Conservation (phyloP, 2,329 filamentous ascomycete species). For the Colletotrichum chrysophilum region DNA sequence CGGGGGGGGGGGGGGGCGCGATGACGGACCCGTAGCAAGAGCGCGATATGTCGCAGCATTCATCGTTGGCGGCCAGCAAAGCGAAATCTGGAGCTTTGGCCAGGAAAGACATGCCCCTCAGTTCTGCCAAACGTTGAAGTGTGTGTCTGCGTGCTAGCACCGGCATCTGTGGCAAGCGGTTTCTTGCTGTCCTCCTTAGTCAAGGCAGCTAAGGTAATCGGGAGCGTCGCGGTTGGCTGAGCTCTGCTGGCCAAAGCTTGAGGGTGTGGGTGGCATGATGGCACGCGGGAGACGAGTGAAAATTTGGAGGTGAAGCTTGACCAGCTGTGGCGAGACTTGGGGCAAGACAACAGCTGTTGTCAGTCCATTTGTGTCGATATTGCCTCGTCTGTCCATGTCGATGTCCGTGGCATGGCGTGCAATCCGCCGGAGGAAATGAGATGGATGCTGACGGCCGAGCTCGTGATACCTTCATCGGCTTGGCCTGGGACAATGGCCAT, state of each 20-base stretch:
- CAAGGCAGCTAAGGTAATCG: constrained; percentile 4
- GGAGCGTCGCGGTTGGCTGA: constrained; percentile 15
- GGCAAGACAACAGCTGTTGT: constrained; percentile 18
- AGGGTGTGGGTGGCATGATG: constrained; percentile 16
- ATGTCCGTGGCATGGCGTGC: neutral
- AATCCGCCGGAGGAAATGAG: neutral
- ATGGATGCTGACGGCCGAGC: neutral
- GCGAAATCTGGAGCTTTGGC: neutral
- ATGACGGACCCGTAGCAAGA: neutral
- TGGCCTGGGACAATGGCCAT: neutral
- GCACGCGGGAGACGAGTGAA: neutral
- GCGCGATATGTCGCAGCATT: neutral
- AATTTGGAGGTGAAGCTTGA: neutral
- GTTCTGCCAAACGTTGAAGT: neutral
- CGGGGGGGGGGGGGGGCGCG: neutral
- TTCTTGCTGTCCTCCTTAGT: neutral
- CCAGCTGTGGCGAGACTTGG: constrained; percentile 8
- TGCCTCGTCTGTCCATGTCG: neutral
- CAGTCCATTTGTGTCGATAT: constrained; percentile 5
- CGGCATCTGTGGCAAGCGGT: constrained; percentile 1
- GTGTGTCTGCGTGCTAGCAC: neutral
- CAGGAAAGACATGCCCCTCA: neutral
- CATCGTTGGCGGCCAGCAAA: neutral
- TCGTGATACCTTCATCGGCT: constrained; percentile 17
- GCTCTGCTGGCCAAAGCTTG: neutral